phyloP scores from a whole-genome alignment of 305 asterid species.

The Andrographis paniculata region DNA sequence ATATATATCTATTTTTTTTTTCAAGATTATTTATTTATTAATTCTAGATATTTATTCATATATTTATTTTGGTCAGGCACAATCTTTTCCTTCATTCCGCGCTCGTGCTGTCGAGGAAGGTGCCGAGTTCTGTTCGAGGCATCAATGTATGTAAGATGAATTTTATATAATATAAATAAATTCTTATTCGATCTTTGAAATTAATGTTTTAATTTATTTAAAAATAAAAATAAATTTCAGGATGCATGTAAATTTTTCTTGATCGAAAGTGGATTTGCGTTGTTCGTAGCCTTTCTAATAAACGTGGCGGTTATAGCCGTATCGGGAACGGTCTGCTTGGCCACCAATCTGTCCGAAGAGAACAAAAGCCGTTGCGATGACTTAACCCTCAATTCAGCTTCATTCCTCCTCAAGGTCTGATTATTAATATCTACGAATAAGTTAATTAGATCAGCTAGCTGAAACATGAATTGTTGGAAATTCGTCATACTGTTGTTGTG shows the following conservation, averaged over 20 bases:
- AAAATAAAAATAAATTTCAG: conserved; percentile 33
- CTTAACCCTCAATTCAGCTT: conserved; percentile 80
- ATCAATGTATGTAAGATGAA: conserved; percentile 57
- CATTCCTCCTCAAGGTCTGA: conserved; percentile 75
- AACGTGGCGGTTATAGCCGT: conserved; percentile 74
- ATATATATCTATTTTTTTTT: neutral
- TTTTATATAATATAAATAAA: too few relatives aligned
- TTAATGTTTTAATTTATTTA: too few relatives aligned
- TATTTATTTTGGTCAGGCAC: conserved; percentile 36
- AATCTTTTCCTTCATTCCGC: conserved; percentile 94
- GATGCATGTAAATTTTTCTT: conserved; percentile 80
- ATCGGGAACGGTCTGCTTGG: conserved; percentile 68
- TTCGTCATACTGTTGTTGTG: neutral
- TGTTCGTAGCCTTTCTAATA: conserved; percentile 64
- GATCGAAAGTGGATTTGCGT: conserved; percentile 85
- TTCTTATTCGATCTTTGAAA: too few relatives aligned
- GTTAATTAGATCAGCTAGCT: too few relatives aligned
- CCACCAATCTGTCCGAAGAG: conserved; percentile 21
- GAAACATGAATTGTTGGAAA: too few relatives aligned
- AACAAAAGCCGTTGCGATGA: conserved; percentile 43
- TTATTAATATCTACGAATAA: neutral
- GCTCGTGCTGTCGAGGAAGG: conserved; percentile 71
- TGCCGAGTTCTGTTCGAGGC: conserved; percentile 72
- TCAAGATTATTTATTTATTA: neutral
- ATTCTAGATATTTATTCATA: neutral